Evolutionary conservation across 306 rosid species (phyloP).

Genomic region (Dryas alaskensis): DNA sequence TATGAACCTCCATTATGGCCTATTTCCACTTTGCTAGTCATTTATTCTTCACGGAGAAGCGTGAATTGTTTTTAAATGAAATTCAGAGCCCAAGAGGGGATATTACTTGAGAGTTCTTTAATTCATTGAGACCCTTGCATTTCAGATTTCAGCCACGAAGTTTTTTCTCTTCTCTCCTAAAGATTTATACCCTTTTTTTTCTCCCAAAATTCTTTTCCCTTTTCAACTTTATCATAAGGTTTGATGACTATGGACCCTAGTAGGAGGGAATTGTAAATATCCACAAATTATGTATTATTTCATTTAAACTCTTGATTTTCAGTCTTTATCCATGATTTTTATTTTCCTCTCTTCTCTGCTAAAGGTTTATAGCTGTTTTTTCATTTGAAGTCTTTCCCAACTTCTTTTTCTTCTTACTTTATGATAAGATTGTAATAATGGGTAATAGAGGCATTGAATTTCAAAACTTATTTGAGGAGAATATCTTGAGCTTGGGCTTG

Average conservation of each 20-base stretch:
- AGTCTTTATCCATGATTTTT: not conserved
- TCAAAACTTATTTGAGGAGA: not conserved
- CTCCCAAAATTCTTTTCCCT: not conserved
- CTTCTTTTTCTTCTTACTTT: not conserved
- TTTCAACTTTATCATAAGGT: no score
- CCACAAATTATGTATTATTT: no score
- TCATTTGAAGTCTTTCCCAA: not conserved
- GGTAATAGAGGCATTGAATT: not conserved
- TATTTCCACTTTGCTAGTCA: constrained; percentile 26
- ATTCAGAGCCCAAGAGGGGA: constrained; percentile 19
- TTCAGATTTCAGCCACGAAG: not conserved
- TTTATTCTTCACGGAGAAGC: constrained; percentile 23
- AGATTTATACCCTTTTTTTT: not conserved
- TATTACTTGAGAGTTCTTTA: constrained; percentile 18
- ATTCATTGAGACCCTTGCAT: constrained; percentile 1
- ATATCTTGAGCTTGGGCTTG: constrained; percentile 7
- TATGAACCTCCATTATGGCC: constrained; percentile 13
- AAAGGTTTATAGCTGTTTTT: not conserved
- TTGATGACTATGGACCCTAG: not conserved
- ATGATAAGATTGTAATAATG: not conserved
- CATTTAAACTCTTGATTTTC: not conserved
- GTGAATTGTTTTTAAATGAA: constrained; percentile 4
- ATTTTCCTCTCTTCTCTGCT: not conserved
- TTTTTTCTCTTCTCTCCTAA: not conserved
- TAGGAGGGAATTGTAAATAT: not conserved